Evolutionary conservation across 139 green algal species (phyloP), one percentile per base, ranked within the genome.

Genomic region (Chlorella sp.): DNA sequence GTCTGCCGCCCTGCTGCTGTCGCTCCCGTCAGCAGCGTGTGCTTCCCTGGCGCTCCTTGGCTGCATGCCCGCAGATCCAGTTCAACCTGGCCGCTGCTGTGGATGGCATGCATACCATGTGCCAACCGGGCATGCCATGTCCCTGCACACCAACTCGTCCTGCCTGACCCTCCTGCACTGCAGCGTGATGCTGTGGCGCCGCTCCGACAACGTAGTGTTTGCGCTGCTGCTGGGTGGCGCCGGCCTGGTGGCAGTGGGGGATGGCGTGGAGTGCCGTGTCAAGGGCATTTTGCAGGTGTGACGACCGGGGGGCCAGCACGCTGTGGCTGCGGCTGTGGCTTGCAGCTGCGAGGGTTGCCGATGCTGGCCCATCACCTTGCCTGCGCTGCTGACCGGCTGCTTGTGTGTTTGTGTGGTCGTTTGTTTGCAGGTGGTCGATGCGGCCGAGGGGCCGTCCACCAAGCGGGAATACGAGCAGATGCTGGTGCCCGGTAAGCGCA

Each of bases 101-200:
- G n/a, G n/a, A 51, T 51, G 44, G 44, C 44, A 51, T 9, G 9
- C 44, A 51, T 9, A 51, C 44, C 44, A 51, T 51, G 7, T 9
- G 44, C 64, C 64, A 71, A n/a, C n/a, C n/a, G n/a, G n/a, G n/a
- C n/a, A n/a, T n/a, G n/a, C n/a, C n/a, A n/a, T n/a, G n/a, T n/a
- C n/a, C n/a, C n/a, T n/a, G n/a, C n/a, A n/a, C n/a, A n/a, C n/a
- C n/a, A n/a, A n/a, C n/a, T n/a, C n/a, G n/a, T n/a, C n/a, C n/a
- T n/a, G n/a, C n/a, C n/a, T 71, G 70, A 21, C 13, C 38, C 17
- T 28, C 38, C 17, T 34, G 1, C 17, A 39, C n/a, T 44, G 82
- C 91, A 97, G 94, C 26, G 93, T 95, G 30, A 86, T 98, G 84
- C 81, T 98, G 63, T 97, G 93, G 93, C 91, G 95, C 44, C 90